Evolutionary conservation across 306 rosid genomes (phyloP).

Genomic region (Medicago ruthenica): DNA sequence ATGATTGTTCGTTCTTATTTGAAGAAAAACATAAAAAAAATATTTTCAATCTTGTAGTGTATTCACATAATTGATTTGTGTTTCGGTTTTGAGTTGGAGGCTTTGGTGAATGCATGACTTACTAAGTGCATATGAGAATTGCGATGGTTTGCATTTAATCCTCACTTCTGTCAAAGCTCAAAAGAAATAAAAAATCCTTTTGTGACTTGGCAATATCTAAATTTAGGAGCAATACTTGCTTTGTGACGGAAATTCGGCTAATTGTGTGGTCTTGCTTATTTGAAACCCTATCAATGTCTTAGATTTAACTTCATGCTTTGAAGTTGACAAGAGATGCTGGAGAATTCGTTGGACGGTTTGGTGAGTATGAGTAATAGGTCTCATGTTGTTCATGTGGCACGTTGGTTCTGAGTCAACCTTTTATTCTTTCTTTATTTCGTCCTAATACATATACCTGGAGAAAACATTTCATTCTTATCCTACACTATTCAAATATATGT

Average conservation of each 20-base stretch:
- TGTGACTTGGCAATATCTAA: constrained; percentile 18
- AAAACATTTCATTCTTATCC: constrained; percentile 8
- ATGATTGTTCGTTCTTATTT: too few species aligned
- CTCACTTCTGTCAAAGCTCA: neutral
- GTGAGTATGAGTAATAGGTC: constrained; percentile 19
- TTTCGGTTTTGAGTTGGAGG: constrained; percentile 31
- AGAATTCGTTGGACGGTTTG: constrained; percentile 13
- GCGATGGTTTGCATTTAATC: constrained; percentile 14
- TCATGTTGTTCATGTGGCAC: neutral
- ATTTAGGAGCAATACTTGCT: constrained; percentile 14
- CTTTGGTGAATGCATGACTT: constrained; percentile 1
- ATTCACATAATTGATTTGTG: neutral
- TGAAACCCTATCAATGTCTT: neutral
- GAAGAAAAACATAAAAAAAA: neutral
- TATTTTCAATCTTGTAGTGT: neutral
- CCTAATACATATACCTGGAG: neutral
- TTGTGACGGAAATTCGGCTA: constrained; percentile 11
- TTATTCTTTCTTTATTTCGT: constrained; percentile 18
- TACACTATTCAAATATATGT: neutral
- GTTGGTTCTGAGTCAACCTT: constrained; percentile 14
- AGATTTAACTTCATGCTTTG: neutral
- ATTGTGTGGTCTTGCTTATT: constrained; percentile 27
- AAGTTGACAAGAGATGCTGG: constrained; percentile 17
- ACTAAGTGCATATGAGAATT: neutral
- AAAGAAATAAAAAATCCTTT: constrained; percentile 9